Evolutionary conservation across 2,329 filamentous ascomycete genomes (phyloP).

Genomic region (Pseudogymnoascus pannorum): DNA sequence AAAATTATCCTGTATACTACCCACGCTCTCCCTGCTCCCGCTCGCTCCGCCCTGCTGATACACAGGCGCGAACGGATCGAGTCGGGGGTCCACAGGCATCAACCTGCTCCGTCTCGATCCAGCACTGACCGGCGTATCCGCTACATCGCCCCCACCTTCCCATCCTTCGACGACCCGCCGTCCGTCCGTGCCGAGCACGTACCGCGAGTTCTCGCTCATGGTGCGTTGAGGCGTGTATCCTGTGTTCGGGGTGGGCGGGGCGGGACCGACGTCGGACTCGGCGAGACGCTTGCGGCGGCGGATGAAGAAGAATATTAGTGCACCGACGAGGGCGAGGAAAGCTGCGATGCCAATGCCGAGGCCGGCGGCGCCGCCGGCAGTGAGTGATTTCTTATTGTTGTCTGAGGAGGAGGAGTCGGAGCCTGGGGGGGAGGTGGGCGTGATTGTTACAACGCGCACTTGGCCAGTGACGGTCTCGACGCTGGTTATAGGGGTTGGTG

Average conservation of each 20-base stretch:
- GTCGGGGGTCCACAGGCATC: slow-evolving; percentile 54
- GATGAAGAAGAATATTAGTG: slow-evolving; percentile 35
- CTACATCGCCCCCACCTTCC: slow-evolving; percentile 19
- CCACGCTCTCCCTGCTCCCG: slow-evolving; percentile 56
- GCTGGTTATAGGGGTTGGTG: slow-evolving; percentile 31
- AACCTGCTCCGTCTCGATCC: slow-evolving; percentile 43
- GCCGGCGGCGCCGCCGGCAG: slow-evolving; percentile 43
- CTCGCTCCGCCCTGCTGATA: slow-evolving; percentile 44
- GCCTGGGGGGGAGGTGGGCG: slow-evolving; percentile 34
- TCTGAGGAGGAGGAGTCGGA: slow-evolving; percentile 17
- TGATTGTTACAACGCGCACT: slow-evolving; percentile 48
- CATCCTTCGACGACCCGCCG: slow-evolving; percentile 27
- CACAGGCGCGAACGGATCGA: slow-evolving; percentile 53
- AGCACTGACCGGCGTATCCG: background rate
- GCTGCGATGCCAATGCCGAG: slow-evolving; percentile 45
- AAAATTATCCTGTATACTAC: slow-evolving; percentile 56
- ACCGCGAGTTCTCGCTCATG: slow-evolving; percentile 31
- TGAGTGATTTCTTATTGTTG: slow-evolving; percentile 28
- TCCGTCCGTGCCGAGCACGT: slow-evolving; percentile 29
- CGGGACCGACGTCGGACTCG: slow-evolving; percentile 29
- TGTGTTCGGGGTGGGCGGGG: slow-evolving; percentile 18
- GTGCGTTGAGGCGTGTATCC: slow-evolving; percentile 24
- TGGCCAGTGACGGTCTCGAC: slow-evolving; percentile 50
- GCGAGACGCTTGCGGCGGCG: slow-evolving; percentile 38
- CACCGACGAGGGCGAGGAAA: slow-evolving; percentile 34